Evolutionary conservation across 1,284 basidiomycete species (phyloP).

Genomic region (Puccinia coronata): DNA sequence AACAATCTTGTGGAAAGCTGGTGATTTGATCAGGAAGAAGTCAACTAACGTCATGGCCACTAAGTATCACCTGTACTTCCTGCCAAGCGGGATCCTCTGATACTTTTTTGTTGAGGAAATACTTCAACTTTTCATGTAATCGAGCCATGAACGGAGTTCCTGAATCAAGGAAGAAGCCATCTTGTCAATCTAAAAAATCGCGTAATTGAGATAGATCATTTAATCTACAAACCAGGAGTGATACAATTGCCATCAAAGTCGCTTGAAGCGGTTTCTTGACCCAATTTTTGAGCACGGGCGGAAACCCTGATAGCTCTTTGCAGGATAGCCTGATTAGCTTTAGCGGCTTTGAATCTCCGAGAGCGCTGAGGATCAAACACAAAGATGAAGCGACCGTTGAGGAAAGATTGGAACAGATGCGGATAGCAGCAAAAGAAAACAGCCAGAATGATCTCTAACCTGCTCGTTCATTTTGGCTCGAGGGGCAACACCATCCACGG

Average conservation of each 20-base stretch:
- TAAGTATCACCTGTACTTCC: conserved; percentile 85
- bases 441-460: too few species aligned
- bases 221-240: conserved; percentile 74
- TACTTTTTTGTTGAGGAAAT: conserved; percentile 97
- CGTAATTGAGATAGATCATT: conserved; percentile 61
- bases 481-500: conserved; percentile 95
- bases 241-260: conserved; percentile 99
- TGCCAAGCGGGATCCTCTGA: conserved; percentile 93
- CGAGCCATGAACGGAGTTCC: conserved; percentile 93
- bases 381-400: background rate
- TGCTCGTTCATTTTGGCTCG: conserved; percentile 99
- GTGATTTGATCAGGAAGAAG: background rate
- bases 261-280: conserved; percentile 87
- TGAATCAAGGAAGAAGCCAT: conserved; percentile 63
- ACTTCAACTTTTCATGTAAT: conserved; percentile 84
- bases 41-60: conserved; percentile 79
- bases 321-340: conserved; percentile 81
- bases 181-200: conserved; percentile 11
- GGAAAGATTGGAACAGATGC: too few species aligned
- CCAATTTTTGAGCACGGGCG: conserved; percentile 86
- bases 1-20: background rate
- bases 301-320: conserved; percentile 85
- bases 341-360: conserved; percentile 89
- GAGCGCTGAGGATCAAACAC: conserved; percentile 63
- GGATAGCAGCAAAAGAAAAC: too few species aligned